Percentiles rank a stretch among this genome's conserved stretches.
phyloP scores from a whole-genome alignment of 1,284 basidiomycete genomes.

The Pseudozyma sp. region DNA sequence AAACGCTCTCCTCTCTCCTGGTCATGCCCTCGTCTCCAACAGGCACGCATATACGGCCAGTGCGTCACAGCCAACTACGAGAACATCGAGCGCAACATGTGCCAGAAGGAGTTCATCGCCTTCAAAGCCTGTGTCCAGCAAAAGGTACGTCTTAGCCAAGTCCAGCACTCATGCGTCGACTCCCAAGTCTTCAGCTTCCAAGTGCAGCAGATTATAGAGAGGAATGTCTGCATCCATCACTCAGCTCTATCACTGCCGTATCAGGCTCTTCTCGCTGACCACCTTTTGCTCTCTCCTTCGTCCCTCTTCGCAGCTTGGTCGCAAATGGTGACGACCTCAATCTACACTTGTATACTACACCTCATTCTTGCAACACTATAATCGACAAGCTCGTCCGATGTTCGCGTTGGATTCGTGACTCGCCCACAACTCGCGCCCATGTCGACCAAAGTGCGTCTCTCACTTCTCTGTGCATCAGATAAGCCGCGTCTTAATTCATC shows the following conservation, averaged over 20 bases:
- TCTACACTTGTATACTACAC: not conserved
- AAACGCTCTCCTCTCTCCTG: not conserved
- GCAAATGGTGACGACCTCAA: conserved; percentile 24
- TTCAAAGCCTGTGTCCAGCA: conserved; percentile 79
- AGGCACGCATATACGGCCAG: conserved; percentile 81
- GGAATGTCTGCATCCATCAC: no score
- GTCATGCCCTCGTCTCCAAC: conserved; percentile 50
- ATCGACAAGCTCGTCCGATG: not conserved
- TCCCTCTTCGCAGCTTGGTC: conserved; percentile 21
- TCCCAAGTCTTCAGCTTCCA: not conserved
- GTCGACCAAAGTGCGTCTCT: no score
- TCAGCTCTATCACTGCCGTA: no score
- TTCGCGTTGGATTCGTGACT: no score
- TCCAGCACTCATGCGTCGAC: no score
- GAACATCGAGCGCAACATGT: conserved; percentile 80
- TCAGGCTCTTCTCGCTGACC: not conserved
- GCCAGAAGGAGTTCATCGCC: conserved; percentile 79
- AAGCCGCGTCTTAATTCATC: no score
- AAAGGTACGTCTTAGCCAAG: conserved; percentile 23
- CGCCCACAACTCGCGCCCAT: not conserved
- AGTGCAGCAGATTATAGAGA: no score
- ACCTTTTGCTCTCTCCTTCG: not conserved
- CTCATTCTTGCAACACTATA: not conserved
- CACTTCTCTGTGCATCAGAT: no score
- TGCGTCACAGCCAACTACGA: conserved; percentile 81